These are phyloP conservation scores for Candida qinlingensis DNA, from an alignment of 805 yeast genomes.

Conservation along the genomic window DNA sequence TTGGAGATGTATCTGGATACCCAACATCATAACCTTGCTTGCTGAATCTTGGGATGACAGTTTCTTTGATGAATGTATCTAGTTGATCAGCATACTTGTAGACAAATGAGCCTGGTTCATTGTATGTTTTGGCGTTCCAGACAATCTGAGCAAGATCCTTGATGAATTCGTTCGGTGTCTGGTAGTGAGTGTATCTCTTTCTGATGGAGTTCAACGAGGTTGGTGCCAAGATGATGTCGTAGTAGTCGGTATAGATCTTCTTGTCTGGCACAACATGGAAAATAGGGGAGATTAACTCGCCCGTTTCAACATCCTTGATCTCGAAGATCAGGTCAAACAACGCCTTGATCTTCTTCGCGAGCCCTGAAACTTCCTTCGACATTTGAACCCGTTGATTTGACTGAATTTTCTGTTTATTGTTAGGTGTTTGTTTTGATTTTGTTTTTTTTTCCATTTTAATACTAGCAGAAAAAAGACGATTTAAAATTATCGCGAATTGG, in stretches of 20 bases:
- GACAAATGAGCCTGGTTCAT: conserved; percentile 61
- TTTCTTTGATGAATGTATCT: conserved; percentile 35
- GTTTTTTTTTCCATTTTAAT: neutral
- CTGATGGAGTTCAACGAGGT: conserved; percentile 72
- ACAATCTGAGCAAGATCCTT: conserved; percentile 77
- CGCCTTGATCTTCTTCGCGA: conserved; percentile 21
- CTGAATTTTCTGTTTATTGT: neutral
- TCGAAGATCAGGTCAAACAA: conserved; percentile 35
- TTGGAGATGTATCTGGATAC: conserved; percentile 34
- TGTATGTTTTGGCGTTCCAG: conserved; percentile 87
- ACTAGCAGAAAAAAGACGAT: no score
- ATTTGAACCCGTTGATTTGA: neutral
- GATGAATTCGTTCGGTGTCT: conserved; percentile 61
- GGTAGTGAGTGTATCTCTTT: conserved; percentile 51
- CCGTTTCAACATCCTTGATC: conserved; percentile 31
- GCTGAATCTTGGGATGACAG: conserved; percentile 30
- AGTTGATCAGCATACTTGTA: conserved; percentile 58
- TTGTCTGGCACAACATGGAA: conserved; percentile 72
- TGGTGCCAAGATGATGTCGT: conserved; percentile 73
- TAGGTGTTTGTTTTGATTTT: neutral
- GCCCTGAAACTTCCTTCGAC: conserved; percentile 15
- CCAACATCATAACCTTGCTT: conserved; percentile 29
- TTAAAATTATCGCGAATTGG: no score
- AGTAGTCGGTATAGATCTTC: conserved; percentile 70
- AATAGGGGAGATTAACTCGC: conserved; percentile 43